Evolutionary conservation across 306 rosid species (phyloP).

Genomic region (Prunus salicina): DNA sequence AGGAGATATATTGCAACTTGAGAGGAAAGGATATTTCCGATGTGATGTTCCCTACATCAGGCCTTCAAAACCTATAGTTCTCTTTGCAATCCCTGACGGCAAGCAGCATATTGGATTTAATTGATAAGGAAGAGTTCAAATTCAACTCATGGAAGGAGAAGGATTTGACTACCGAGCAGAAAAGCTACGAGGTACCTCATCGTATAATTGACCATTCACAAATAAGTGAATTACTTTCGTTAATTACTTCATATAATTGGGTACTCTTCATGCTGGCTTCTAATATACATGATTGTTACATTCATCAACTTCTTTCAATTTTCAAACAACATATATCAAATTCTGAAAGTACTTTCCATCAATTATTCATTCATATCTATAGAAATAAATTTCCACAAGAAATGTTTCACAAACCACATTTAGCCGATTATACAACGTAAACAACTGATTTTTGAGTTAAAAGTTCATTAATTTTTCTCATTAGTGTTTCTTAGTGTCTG

Average conservation of each 20-base stretch:
- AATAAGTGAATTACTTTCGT: no score
- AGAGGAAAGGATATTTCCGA: constrained; percentile 87
- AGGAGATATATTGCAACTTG: constrained; percentile 84
- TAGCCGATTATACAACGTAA: no score
- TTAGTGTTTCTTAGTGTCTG: neutral
- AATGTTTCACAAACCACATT: no score
- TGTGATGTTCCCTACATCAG: constrained; percentile 75
- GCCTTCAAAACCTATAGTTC: constrained; percentile 67
- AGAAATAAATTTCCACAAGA: no score
- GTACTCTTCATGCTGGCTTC: no score
- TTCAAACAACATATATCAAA: neutral
- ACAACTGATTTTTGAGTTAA: neutral
- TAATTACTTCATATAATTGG: no score
- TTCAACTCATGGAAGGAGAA: neutral
- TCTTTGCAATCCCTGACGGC: constrained; percentile 85
- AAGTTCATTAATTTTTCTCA: neutral
- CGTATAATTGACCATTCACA: neutral
- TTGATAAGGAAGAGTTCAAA: no score
- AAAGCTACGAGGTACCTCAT: neutral
- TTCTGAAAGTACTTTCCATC: no score
- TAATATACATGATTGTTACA: neutral
- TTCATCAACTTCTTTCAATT: neutral
- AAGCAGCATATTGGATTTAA: constrained; percentile 58
- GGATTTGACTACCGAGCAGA: neutral
- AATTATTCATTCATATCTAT: no score